Conservation (phyloP, 495 filamentous ascomycete genomes). For the Neurospora sp. region DNA sequence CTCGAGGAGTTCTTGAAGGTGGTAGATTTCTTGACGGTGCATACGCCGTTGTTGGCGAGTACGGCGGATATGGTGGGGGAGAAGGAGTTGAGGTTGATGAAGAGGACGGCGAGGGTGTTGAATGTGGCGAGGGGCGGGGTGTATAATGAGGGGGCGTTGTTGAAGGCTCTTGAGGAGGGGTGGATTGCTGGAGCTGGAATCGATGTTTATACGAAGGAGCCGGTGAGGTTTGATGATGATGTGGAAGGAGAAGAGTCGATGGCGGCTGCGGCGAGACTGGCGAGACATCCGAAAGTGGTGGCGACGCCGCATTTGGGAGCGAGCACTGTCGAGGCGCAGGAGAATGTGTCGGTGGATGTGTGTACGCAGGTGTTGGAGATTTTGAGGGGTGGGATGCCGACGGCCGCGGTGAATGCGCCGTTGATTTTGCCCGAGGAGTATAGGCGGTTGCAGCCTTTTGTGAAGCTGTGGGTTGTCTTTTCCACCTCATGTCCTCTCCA, state of each 20-base stretch:
- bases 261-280: slow-evolving; percentile 41
- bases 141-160: slow-evolving; percentile 59
- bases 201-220: slow-evolving; percentile 67
- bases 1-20: slow-evolving; percentile 47
- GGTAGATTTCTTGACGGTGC: slow-evolving; percentile 64
- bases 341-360: slow-evolving; percentile 65
- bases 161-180: slow-evolving; percentile 54
- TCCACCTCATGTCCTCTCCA: background rate
- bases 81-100: slow-evolving; percentile 56
- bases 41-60: slow-evolving; percentile 61
- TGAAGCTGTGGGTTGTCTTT: slow-evolving; percentile 34
- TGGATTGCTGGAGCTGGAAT: slow-evolving; percentile 62
- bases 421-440: slow-evolving; percentile 66
- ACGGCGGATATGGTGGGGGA: slow-evolving; percentile 57
- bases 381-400: slow-evolving; percentile 53
- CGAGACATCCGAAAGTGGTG: slow-evolving; percentile 53
- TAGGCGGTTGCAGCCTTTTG: slow-evolving; percentile 58
- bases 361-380: slow-evolving; percentile 64
- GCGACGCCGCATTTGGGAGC: slow-evolving; percentile 65
- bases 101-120: slow-evolving; percentile 50
- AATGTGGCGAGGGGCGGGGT: slow-evolving; percentile 69
- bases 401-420: slow-evolving; percentile 61
- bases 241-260: slow-evolving; percentile 22
- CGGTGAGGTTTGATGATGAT: slow-evolving; percentile 32
- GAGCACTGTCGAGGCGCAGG: slow-evolving; percentile 65